Evolutionary conservation across 1,139 yeast genomes (phyloP), one percentile per base, ranked within the genome.

Genomic region (Saccharomyces hybrid): DNA sequence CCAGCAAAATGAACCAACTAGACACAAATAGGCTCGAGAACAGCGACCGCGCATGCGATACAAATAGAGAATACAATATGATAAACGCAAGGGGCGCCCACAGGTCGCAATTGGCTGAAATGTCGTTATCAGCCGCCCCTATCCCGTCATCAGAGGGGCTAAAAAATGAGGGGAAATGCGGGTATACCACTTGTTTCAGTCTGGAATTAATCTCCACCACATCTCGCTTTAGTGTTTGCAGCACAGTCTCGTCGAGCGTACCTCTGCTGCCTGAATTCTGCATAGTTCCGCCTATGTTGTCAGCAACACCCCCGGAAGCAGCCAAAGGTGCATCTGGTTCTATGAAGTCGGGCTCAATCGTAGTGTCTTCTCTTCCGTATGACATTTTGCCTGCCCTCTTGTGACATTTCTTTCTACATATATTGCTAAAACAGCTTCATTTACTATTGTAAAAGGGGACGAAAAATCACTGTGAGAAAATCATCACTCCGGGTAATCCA

Each of bases 31-130:
- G 49, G 34, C 66, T 61, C n/a, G 70, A 65, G 52, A 67, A 67
- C 14, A 61, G 55, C 1, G 66, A 56, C 28, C 59, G 60, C 1
- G 65, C 68, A 50, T 63, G 66, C 4, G 67, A 64, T 8, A 64
- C 64, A 25, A 63, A 60, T 46, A 67, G 54, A 5, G 71, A 58
- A 53, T 64, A 66, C n/a, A 59, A 53, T 2, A 67, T 64, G 29
- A 67, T 59, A 47, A 67, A 67, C 11, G 62, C 54, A 25, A 67
- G 55, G 1, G 71, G 71, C 2, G 71, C 71, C 71, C 71, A 67
- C n/a, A 67, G 60, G 54, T 67, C 66, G 51, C 65, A 60, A 52
- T 58, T 56, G 11, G 56, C 56, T 4, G 59, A 52, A 8, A 56
- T 52, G 26, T 58, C 61, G 11, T 55, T 50, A 46, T 51, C 58